Conservation (phyloP, 2,329 filamentous ascomycete genomes). For the Colletotrichum navitas region DNA sequence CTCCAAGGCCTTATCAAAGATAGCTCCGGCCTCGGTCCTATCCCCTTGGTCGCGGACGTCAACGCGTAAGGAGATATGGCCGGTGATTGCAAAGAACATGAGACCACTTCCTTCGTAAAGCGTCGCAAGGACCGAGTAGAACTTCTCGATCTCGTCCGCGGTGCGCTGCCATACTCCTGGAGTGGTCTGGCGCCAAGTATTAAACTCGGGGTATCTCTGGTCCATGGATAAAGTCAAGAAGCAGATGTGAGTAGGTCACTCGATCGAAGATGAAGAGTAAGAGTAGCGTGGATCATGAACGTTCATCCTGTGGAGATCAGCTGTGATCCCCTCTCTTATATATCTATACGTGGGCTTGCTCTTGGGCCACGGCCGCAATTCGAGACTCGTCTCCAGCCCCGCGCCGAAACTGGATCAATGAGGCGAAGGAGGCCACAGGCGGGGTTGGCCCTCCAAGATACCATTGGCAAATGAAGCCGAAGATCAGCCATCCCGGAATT, state of each 20-base stretch:
- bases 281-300: no score
- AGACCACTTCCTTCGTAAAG: conserved; percentile 54
- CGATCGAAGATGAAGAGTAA: background rate
- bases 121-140: conserved; percentile 54
- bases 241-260: no score
- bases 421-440: background rate
- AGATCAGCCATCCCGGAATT: background rate
- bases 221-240: background rate
- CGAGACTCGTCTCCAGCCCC: background rate
- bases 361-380: background rate
- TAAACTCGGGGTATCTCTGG: conserved; percentile 21
- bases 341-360: background rate
- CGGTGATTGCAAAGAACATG: conserved; percentile 58
- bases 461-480: background rate
- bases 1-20: conserved; percentile 49
- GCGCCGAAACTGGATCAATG: background rate
- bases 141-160: conserved; percentile 57
- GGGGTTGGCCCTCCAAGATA: background rate
- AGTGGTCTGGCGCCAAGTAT: conserved; percentile 46
- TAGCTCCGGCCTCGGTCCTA: conserved; percentile 17
- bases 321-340: background rate
- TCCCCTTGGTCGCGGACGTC: conserved; percentile 13
- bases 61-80: conserved; percentile 50
- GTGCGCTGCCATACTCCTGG: conserved; percentile 51
- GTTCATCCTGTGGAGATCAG: no score